Evolutionary conservation across 768 basidiomycete genomes (phyloP), one percentile per base, ranked within the genome.

Genomic region (Amanita fuliginea): DNA sequence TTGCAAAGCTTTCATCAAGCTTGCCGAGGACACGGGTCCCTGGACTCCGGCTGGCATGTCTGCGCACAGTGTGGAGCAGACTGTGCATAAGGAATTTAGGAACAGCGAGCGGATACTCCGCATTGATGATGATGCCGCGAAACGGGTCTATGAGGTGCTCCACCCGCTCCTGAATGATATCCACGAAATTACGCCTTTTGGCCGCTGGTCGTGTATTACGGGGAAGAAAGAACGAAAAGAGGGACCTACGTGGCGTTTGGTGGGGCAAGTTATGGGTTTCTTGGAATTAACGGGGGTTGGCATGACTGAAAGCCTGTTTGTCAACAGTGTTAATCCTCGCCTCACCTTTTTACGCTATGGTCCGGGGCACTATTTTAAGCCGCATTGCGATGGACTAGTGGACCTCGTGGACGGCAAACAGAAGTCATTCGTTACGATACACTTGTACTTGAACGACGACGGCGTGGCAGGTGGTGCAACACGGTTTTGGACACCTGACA

Each of bases 261-360:
- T 57, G 33, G 61, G 67, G 68, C 69, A 47, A 3, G 44, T 32
- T 57, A 35, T 26, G 24, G 26, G 6, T 24, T 10, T 10, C n/a
- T n/a, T n/a, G n/a, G 6, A 30, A 9, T 4, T 7, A 10, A 49
- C 10, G 3, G 1, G n/a, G 4, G 3, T 4, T 43, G 1, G 33
- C 9, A 8, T 10, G 21, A 13, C 24, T 40, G 28, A 28, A 18
- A 11, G 16, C 13, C 19, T 18, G 14, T 21, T 13, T 10, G 14
- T n/a, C 4, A 22, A 24, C 44, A 72, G 68, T 3, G 52, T 72
- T 9, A 67, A 70, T 51, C 56, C 63, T 9, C 64, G 69, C 1
- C 60, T 73, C 18, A 69, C 68, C 37, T 72, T 73, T 53, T 56
- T 73, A 16, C 64, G 69, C 30, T 73, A 72, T 51, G 70, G 67